These are phyloP conservation scores for Melaleuca quinquenervia DNA, from an alignment of 345 rosid species.

Conservation along the genomic window DNA sequence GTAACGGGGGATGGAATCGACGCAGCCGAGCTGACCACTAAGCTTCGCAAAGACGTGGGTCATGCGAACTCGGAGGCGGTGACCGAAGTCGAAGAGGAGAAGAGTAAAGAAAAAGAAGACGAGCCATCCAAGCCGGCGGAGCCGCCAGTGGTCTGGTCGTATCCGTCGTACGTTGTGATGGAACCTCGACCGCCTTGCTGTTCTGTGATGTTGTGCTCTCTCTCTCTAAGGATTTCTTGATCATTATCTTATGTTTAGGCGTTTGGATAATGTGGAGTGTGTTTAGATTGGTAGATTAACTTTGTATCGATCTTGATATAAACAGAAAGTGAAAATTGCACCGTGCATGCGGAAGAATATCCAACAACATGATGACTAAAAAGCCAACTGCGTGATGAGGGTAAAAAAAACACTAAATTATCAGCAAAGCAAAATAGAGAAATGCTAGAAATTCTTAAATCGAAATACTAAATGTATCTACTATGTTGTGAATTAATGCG, in stretches of 20 bases:
- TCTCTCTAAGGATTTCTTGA: not conserved
- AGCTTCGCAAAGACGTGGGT: not conserved
- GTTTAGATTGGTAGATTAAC: not conserved
- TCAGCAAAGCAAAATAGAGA: not conserved
- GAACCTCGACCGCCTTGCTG: not conserved
- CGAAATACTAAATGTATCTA: not conserved
- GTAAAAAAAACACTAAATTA: not conserved
- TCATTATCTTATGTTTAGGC: not conserved
- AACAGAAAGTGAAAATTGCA: not conserved
- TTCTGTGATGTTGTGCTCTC: not conserved
- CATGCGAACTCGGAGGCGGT: conserved; percentile 1
- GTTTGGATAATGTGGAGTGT: not conserved
- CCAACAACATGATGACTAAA: not conserved
- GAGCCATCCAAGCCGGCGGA: not conserved
- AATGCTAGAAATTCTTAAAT: not conserved
- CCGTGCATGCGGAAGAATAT: not conserved
- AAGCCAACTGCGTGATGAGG: not conserved
- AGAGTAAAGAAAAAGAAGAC: not conserved
- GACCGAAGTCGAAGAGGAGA: not conserved
- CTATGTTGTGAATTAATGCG: too few relatives aligned
- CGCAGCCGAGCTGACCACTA: not conserved
- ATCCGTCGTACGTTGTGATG: not conserved
- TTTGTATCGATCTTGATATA: not conserved
- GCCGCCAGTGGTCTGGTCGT: not conserved
- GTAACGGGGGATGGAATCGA: conserved; percentile 2